Evolutionary conservation across 768 basidiomycete species (phyloP), one percentile per base, ranked within the genome.

Genomic region (Tricholoma terreum): DNA sequence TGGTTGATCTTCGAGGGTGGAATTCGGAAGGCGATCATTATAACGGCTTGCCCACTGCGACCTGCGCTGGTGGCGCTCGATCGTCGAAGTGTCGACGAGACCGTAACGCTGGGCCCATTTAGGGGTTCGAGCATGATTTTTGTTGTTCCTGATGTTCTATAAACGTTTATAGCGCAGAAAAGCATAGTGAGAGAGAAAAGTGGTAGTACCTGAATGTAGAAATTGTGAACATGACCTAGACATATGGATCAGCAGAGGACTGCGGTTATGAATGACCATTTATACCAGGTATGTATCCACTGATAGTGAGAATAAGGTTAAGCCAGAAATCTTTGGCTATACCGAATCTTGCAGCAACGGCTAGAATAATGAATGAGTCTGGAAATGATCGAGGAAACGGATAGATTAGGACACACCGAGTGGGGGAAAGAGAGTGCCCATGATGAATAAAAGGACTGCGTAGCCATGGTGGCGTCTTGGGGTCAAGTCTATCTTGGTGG

Each of bases 141-240:
- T 92, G 79, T 98, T 98, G 76, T 97, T 98, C 56, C 95, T 81
- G 62, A 98, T 86, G 73, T 97, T 97, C 87, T 98, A 69, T 17
- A 53, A 46, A 19, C 57, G 14, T 42, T 69, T 19, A 54, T 24
- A 50, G n/a, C 57, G 17, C 15, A 17, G 15, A 42, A 63, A 46
- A 49, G 60, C 27, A 55, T 8, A 9, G 33, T 21, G 22, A 19
- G 19, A 34, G 48, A 50, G 59, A 27, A 48, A 38, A 6, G 51
- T 49, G 46, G 30, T 54, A 67, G 43, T 67, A 88, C 89, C 80
- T 92, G 90, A 58, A 94, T 91, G 76, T 94, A 94, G 69, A 94
- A 94, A 63, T 96, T 97, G 75, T 98, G 95, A 54, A 75, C 85
- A 69, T 98, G 94, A 19, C 92, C 92, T 87, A 68, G 52, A 62